phyloP scores from a whole-genome alignment of 345 rosid genomes.

The Turritis glabra region DNA sequence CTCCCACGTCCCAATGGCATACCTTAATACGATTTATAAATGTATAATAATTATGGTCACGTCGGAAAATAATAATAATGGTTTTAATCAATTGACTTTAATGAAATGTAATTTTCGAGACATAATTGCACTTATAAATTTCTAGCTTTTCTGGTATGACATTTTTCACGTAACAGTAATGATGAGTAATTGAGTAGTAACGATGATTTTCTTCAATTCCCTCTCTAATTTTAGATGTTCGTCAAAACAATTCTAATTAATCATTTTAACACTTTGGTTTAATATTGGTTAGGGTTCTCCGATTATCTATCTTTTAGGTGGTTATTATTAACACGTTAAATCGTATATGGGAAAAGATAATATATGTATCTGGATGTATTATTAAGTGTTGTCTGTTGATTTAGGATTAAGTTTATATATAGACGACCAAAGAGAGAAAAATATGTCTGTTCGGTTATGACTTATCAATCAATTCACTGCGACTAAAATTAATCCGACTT shows the following conservation, averaged over 20 bases:
- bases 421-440: not conserved
- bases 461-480: conserved; percentile 7
- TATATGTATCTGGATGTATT: not conserved
- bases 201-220: not conserved
- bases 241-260: not conserved
- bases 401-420: not conserved
- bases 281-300: too few species aligned
- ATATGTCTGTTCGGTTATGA: not conserved
- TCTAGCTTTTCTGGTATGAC: not conserved
- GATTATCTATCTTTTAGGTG: too few species aligned
- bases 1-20: conserved; percentile 27
- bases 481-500: not conserved
- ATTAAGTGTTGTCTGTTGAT: conserved; percentile 4
- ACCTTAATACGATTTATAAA: not conserved
- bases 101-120: conserved; percentile 4
- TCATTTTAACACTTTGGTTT: not conserved
- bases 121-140: not conserved
- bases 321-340: too few species aligned
- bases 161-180: conserved; percentile 19
- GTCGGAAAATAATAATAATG: not conserved
- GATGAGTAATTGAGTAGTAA: too few species aligned
- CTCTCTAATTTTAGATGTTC: not conserved
- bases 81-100: conserved; percentile 26
- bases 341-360: too few species aligned
- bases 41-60: conserved; percentile 7